Conservation (phyloP, 2,329 filamentous ascomycete genomes). For the Xylaria sp. region DNA sequence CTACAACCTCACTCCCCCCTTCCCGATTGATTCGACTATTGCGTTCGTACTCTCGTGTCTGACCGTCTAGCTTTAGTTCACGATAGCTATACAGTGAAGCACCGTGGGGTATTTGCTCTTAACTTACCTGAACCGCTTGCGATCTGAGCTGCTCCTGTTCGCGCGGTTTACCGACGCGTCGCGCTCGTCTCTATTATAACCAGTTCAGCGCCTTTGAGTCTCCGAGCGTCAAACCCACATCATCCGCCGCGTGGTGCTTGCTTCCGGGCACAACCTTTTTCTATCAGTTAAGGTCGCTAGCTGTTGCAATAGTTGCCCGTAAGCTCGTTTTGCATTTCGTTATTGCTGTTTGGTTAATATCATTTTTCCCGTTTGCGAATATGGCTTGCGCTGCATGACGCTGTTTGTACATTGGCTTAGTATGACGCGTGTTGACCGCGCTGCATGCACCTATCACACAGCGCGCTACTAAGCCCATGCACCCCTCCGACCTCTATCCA, state of each 20-base stretch:
- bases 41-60: constrained; percentile 29
- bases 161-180: constrained; percentile 25
- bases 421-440: constrained; percentile 35
- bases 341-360: neutral
- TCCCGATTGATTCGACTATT: constrained; percentile 20
- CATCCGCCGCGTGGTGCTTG: constrained; percentile 16
- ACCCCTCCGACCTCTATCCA: constrained; percentile 16
- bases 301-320: constrained; percentile 23
- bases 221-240: constrained; percentile 3
- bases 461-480: constrained; percentile 24
- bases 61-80: constrained; percentile 31
- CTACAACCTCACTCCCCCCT: constrained; percentile 28
- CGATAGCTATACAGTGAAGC: constrained; percentile 26
- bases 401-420: constrained; percentile 18
- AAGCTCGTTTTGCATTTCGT: constrained; percentile 11
- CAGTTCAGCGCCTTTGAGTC: constrained; percentile 14
- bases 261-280: constrained; percentile 5
- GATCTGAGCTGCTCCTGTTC: constrained; percentile 10
- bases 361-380: neutral
- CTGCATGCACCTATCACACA: constrained; percentile 33
- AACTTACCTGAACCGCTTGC: constrained; percentile 5
- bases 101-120: constrained; percentile 22
- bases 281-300: neutral
- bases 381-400: constrained; percentile 7
- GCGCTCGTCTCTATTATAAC: constrained; percentile 9